These are phyloP conservation scores for Inonotus obliquus DNA, from an alignment of 1,284 basidiomycete species.

Conservation along the genomic window DNA sequence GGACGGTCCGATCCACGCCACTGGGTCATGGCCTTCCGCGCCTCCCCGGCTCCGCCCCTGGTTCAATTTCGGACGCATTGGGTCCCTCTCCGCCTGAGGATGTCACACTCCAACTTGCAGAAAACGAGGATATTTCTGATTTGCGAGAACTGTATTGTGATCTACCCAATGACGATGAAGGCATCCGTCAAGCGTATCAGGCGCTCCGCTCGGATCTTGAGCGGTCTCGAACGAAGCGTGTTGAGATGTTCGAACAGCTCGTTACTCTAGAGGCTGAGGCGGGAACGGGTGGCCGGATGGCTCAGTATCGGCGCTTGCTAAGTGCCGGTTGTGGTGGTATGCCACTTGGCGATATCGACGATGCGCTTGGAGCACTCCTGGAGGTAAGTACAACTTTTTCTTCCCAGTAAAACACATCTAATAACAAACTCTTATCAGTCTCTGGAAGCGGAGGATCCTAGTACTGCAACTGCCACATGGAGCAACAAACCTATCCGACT, in stretches of 20 bases:
- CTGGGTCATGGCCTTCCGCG: slow-evolving; percentile 44
- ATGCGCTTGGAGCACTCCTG: slow-evolving; percentile 74
- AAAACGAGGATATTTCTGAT: slow-evolving; percentile 60
- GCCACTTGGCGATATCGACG: slow-evolving; percentile 80
- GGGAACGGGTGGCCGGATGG: slow-evolving; percentile 84
- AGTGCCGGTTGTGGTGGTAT: slow-evolving; percentile 87
- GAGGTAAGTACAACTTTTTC: slow-evolving; percentile 50
- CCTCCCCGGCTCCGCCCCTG: slow-evolving; percentile 15
- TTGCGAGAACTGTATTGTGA: slow-evolving; percentile 51
- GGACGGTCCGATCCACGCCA: slow-evolving; percentile 50
- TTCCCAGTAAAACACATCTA: not conserved
- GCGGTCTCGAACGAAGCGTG: slow-evolving; percentile 62
- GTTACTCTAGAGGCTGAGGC: slow-evolving; percentile 83
- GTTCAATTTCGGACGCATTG: slow-evolving; percentile 19
- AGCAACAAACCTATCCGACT: slow-evolving; percentile 11
- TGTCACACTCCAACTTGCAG: slow-evolving; percentile 31
- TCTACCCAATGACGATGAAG: slow-evolving; percentile 54
- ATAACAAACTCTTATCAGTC: slow-evolving; percentile 17
- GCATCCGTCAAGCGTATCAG: slow-evolving; percentile 56
- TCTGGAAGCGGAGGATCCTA: slow-evolving; percentile 24
- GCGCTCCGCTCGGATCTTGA: slow-evolving; percentile 59
- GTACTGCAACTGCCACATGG: slow-evolving; percentile 10
- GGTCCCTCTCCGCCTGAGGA: slow-evolving; percentile 21
- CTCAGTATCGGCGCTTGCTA: slow-evolving; percentile 82
- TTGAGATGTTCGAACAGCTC: slow-evolving; percentile 66